Conservation (phyloP, 495 filamentous ascomycete genomes). For the Cudoniella acicularis region DNA sequence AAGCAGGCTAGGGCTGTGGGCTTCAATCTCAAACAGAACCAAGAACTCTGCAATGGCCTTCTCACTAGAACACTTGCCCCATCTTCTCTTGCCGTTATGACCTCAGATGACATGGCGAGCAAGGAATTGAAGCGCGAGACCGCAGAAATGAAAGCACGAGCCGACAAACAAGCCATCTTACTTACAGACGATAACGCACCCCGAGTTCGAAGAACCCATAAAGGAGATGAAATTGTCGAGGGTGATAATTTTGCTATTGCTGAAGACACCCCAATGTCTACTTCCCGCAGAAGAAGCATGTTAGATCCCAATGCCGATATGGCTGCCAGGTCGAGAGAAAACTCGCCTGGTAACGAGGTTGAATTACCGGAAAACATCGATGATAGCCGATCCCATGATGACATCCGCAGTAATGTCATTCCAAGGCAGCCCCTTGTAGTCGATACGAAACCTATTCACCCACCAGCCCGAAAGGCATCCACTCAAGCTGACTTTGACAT, state of each 20-base stretch:
- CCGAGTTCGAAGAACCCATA: slow-evolving; percentile 85
- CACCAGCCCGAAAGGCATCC: slow-evolving; percentile 25
- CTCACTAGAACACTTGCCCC: slow-evolving; percentile 66
- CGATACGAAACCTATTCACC: slow-evolving; percentile 40
- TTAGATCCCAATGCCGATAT: slow-evolving; percentile 31
- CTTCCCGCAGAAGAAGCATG: slow-evolving; percentile 35
- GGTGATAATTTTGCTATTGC: slow-evolving; percentile 45
- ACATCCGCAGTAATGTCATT: slow-evolving; percentile 19
- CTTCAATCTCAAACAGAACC: slow-evolving; percentile 84
- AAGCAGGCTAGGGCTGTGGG: slow-evolving; percentile 53
- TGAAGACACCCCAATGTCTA: slow-evolving; percentile 36
- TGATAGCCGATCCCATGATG: slow-evolving; percentile 31
- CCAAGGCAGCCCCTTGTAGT: slow-evolving; percentile 40
- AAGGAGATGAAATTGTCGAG: slow-evolving; percentile 88
- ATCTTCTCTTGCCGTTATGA: slow-evolving; percentile 75
- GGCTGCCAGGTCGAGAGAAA: slow-evolving; percentile 28
- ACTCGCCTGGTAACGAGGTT: slow-evolving; percentile 22
- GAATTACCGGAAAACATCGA: slow-evolving; percentile 24
- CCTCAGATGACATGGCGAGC: slow-evolving; percentile 81
- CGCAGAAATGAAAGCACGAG: slow-evolving; percentile 63
- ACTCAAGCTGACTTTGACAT: slow-evolving; percentile 60
- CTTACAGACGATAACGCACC: slow-evolving; percentile 73
- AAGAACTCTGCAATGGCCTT: slow-evolving; percentile 70
- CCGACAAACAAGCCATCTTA: slow-evolving; percentile 84
- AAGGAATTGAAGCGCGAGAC: slow-evolving; percentile 81